Percentiles rank a stretch among this genome's conserved stretches.
These are phyloP conservation scores for Sugiyamaella boreocaroliniensis DNA, from an alignment of 805 yeast species.

Conservation along the genomic window DNA sequence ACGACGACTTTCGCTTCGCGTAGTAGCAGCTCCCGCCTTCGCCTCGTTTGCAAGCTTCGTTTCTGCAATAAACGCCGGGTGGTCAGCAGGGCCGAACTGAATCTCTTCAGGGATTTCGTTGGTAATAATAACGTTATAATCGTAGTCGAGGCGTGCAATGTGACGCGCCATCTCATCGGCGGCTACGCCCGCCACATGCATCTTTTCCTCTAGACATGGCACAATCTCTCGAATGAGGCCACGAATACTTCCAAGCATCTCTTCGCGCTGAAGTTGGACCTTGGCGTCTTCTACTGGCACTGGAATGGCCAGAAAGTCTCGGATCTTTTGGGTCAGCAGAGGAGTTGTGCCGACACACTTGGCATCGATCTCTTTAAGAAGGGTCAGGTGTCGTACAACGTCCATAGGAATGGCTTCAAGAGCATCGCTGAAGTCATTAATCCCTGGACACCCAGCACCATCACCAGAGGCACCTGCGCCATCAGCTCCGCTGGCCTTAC, in stretches of 20 bases:
- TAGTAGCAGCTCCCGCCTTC: slow-evolving; percentile 58
- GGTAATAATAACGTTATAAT: slow-evolving; percentile 64
- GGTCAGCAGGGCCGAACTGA: slow-evolving; percentile 72
- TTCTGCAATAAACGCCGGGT: slow-evolving; percentile 80
- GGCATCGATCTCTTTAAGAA: slow-evolving; percentile 89
- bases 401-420: slow-evolving; percentile 86
- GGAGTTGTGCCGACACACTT: slow-evolving; percentile 78
- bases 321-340: slow-evolving; percentile 49
- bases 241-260: slow-evolving; percentile 34
- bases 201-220: slow-evolving; percentile 92
- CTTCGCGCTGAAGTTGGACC: slow-evolving; percentile 20
- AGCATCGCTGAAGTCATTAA: slow-evolving; percentile 87
- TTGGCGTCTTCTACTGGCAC: slow-evolving; percentile 16
- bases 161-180: slow-evolving; percentile 67
- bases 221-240: slow-evolving; percentile 55
- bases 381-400: slow-evolving; percentile 74
- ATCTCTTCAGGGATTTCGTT: slow-evolving; percentile 77
- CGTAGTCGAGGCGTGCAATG: slow-evolving; percentile 67
- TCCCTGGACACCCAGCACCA: slow-evolving; percentile 49
- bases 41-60: slow-evolving; percentile 39
- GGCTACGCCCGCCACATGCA: slow-evolving; percentile 94
- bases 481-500: neutral
- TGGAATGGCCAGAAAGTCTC: slow-evolving; percentile 38
- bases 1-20: slow-evolving; percentile 77
- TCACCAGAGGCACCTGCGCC: neutral